Evolutionary conservation across 306 rosid genomes (phyloP).

Genomic region (Trifolium dubium): DNA sequence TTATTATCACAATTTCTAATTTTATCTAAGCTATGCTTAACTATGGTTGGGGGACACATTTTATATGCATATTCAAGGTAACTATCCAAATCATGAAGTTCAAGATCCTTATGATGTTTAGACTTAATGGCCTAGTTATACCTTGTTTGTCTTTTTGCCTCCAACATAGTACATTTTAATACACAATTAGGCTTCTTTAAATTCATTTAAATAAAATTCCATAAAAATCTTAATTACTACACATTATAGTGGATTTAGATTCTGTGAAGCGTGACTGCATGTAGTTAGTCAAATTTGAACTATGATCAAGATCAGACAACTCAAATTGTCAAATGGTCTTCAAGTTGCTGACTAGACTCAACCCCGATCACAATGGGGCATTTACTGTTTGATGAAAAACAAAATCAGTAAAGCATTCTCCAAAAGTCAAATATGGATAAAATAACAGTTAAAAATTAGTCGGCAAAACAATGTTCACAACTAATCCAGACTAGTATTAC

Average conservation of each 20-base stretch:
- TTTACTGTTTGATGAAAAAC: neutral
- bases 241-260: neutral
- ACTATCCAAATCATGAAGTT: neutral
- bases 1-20: neutral
- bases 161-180: neutral
- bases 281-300: too few species aligned
- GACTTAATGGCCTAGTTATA: neutral
- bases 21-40: neutral
- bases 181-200: neutral
- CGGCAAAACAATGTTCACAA: slow-evolving; percentile 33
- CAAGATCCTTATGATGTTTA: neutral
- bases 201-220: neutral
- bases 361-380: too few species aligned
- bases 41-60: slow-evolving; percentile 3
- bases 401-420: slow-evolving; percentile 26
- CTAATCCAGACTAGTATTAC: slow-evolving; percentile 7
- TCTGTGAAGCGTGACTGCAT: too few species aligned
- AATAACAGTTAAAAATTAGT: slow-evolving; percentile 22
- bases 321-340: too few species aligned
- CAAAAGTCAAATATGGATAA: neutral
- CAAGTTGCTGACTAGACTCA: too few species aligned
- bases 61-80: neutral
- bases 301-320: too few species aligned
- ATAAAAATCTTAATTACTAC: neutral
- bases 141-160: neutral